Evolutionary conservation across 1,284 basidiomycete genomes (phyloP).

Genomic region (Austroboletus rostrupii): DNA sequence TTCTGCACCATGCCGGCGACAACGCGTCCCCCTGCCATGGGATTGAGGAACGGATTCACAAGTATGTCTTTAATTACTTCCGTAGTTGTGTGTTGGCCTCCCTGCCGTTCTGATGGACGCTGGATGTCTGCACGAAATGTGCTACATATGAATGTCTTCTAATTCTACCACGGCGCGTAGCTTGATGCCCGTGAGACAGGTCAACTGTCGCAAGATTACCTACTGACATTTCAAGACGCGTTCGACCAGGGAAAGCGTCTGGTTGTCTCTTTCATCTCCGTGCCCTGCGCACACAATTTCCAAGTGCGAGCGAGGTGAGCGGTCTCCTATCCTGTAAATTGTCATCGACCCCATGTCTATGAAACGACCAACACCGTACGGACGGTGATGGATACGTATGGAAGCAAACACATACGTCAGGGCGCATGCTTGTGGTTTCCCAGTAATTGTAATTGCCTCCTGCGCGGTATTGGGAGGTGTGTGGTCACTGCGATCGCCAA

Average conservation of each 20-base stretch:
- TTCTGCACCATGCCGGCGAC: conserved; percentile 6
- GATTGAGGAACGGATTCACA: not conserved
- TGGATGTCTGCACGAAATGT: conserved; percentile 6
- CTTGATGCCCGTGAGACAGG: conserved; percentile 15
- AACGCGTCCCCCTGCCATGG: conserved; percentile 3
- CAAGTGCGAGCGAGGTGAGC: conserved; percentile 14
- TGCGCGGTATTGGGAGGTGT: conserved; percentile 4
- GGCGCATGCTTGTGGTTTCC: conserved; percentile 12
- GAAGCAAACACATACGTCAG: conserved; percentile 12
- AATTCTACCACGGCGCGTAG: conserved; percentile 21
- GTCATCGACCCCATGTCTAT: conserved; percentile 19
- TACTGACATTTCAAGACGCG: conserved; percentile 3
- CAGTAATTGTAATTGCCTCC: conserved; percentile 13
- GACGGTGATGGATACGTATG: conserved; percentile 12
- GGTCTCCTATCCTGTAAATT: conserved; percentile 15
- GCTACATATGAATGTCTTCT: conserved; percentile 20
- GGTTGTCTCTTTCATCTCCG: conserved; percentile 26
- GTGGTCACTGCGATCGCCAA: conserved; percentile 22
- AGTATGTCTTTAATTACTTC: conserved; percentile 6
- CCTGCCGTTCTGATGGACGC: conserved; percentile 15
- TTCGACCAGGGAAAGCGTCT: conserved; percentile 5
- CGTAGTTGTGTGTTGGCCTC: conserved; percentile 9
- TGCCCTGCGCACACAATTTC: conserved; percentile 15
- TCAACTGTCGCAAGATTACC: conserved; percentile 7
- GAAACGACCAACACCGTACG: conserved; percentile 17